Percentiles rank a stretch among this genome's conserved stretches.
Conservation (phyloP, 139 green algal genomes). For the Bryopsis sp. region DNA sequence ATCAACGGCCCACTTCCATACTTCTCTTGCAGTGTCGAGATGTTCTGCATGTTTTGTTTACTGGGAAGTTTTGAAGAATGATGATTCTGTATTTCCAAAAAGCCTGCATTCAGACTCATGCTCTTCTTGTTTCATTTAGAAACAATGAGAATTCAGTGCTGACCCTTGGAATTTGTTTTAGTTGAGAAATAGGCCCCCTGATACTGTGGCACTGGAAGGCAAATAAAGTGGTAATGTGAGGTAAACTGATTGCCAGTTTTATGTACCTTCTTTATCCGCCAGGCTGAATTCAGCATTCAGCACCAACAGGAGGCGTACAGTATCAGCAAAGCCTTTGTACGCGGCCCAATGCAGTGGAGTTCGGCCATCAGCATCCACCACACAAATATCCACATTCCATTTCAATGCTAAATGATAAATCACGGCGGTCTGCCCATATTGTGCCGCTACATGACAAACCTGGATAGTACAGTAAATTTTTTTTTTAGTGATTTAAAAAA, state of each 20-base stretch:
- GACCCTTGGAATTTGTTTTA: too few species aligned
- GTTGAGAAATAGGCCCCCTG: too few species aligned
- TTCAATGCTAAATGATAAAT: slow-evolving; percentile 81
- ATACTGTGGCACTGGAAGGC: too few species aligned
- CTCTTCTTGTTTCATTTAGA: too few species aligned
- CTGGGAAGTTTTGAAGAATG: background rate
- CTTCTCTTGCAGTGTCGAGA: too few species aligned
- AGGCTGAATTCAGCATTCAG: slow-evolving; percentile 42
- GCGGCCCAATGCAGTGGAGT: slow-evolving; percentile 79
- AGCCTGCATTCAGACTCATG: too few species aligned
- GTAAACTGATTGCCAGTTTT: background rate
- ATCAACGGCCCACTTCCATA: too few species aligned
- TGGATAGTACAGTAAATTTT: too few species aligned
- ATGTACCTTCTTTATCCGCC: slow-evolving; percentile 21
- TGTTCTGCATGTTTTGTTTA: too few species aligned
- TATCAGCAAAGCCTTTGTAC: slow-evolving; percentile 87
- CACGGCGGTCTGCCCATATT: slow-evolving; percentile 91
- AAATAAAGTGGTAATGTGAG: background rate
- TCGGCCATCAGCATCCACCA: slow-evolving; percentile 58
- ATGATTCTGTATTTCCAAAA: too few species aligned
- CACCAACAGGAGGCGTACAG: slow-evolving; percentile 82
- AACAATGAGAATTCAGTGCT: background rate
- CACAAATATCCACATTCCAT: slow-evolving; percentile 62
- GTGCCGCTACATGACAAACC: slow-evolving; percentile 71
- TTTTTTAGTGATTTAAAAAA: too few species aligned